These are phyloP conservation scores for Solioccasus polychromus DNA, from an alignment of 768 basidiomycete species.

Conservation along the genomic window DNA sequence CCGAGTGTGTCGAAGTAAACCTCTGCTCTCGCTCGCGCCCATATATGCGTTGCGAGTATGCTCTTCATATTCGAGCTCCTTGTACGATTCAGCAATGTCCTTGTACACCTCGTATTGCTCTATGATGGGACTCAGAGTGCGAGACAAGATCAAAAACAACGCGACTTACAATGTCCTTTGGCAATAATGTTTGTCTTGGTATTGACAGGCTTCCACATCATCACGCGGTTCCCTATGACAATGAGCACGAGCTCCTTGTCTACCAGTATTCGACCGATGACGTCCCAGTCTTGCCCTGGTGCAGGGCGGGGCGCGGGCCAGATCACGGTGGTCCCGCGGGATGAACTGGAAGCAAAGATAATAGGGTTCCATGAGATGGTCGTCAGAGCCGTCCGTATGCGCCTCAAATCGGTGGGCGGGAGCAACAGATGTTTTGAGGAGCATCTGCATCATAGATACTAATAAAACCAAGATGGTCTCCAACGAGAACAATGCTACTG, in stretches of 20 bases:
- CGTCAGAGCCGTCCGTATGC: slow-evolving; percentile 57
- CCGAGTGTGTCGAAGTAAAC: slow-evolving; percentile 60
- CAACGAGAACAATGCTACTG: slow-evolving; percentile 54
- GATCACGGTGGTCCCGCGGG: slow-evolving; percentile 52
- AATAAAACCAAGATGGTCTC: slow-evolving; percentile 64
- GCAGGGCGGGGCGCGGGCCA: slow-evolving; percentile 47
- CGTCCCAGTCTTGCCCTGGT: slow-evolving; percentile 36
- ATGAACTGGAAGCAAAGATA: slow-evolving; percentile 64
- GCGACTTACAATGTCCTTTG: slow-evolving; percentile 47
- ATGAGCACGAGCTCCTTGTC: slow-evolving; percentile 54
- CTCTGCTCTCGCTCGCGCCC: slow-evolving; percentile 58
- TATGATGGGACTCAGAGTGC: slow-evolving; percentile 30
- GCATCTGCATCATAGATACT: slow-evolving; percentile 56
- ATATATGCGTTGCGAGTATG: slow-evolving; percentile 34
- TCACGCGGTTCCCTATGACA: slow-evolving; percentile 55
- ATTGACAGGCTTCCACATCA: slow-evolving; percentile 54
- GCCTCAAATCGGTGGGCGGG: slow-evolving; percentile 58
- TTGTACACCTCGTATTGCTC: slow-evolving; percentile 63
- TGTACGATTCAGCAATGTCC: slow-evolving; percentile 58
- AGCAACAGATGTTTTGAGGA: slow-evolving; percentile 16
- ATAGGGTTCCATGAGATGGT: slow-evolving; percentile 58
- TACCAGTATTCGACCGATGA: slow-evolving; percentile 57
- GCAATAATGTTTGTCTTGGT: slow-evolving; percentile 27
- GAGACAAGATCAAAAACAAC: background rate
- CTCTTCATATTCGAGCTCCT: slow-evolving; percentile 51